Evolutionary conservation across 371 early-diverging fungal species (phyloP).

Genomic region (Mucor racemosus): DNA sequence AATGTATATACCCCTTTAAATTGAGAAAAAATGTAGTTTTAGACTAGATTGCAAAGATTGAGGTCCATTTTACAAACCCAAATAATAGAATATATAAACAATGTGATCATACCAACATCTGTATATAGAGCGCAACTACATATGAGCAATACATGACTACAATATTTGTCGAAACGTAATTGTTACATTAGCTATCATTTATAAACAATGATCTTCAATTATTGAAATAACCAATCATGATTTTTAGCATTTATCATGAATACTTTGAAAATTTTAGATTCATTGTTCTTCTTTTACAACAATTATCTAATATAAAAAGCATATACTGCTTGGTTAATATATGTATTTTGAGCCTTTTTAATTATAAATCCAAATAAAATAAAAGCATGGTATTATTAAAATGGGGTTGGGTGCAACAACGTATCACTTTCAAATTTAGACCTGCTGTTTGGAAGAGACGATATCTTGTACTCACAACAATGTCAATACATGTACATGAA

Average conservation of each 20-base stretch:
- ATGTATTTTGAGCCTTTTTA: background rate
- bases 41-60: too few species aligned
- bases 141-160: background rate
- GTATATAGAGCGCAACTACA: too few species aligned
- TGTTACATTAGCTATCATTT: background rate
- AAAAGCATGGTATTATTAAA: conserved; percentile 7
- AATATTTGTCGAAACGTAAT: background rate
- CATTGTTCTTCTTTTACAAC: background rate
- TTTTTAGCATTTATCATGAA: background rate
- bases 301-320: background rate
- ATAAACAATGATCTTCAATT: background rate
- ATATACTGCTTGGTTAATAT: background rate
- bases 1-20: too few species aligned
- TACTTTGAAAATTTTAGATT: background rate
- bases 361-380: background rate
- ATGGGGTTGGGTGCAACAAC: conserved; percentile 18
- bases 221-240: background rate
- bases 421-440: conserved; percentile 1
- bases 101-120: too few species aligned
- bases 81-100: too few species aligned
- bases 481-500: conserved; percentile 18
- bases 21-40: too few species aligned
- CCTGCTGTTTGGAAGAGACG: conserved; percentile 12
- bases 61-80: too few species aligned
- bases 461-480: conserved; percentile 15